Evolutionary conservation across 1,284 basidiomycete species (phyloP), one percentile per base, ranked within the genome.

Genomic region (Sporisorium sorghi): DNA sequence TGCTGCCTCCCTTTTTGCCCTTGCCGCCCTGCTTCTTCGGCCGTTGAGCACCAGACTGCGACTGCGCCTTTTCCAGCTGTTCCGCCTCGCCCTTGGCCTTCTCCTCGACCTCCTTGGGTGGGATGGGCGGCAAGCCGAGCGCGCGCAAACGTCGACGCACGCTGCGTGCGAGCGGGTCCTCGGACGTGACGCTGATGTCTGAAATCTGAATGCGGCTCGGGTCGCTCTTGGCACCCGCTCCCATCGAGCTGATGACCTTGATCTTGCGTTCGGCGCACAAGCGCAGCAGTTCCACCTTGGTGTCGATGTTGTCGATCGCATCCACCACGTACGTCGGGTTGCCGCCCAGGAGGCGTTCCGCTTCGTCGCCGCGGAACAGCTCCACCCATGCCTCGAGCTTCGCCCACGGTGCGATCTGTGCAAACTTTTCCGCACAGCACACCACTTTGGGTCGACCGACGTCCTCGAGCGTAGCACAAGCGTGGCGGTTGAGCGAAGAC

Each of bases 221-320:
- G 84, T 99, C 97, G 67, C 89, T 89, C 86, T 99, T 99, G 8
- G 95, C 93, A n/a, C 95, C 92, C 1, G 96, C 93, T 43, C 97
- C 97, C 93, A 99, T 97, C 19, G 93, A 94, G 1, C 94, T 93
- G 85, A 99, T 97, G 59, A 82, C 80, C 39, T 73, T 73, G 66
- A 84, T 79, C 37, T 74, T 57, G 58, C 79, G 63, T 49, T 72
- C 57, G 37, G 79, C 77, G 56, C 82, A 83, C 71, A 79, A 84
- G 39, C 62, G 66, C 39, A 84, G 54, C n/a, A 84, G 69, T 15
- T 81, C 83, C 6, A 84, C 79, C 85, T 98, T 98, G 1, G 96
- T 96, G 47, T 92, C 89, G 71, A 98, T 94, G 84, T 99, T 97
- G 86, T 99, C 94, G 75, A 99, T 98, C n/a, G 79, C 79, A 56